Conservation (phyloP, 148 eudicot genomes). For the Cornus controversa region DNA sequence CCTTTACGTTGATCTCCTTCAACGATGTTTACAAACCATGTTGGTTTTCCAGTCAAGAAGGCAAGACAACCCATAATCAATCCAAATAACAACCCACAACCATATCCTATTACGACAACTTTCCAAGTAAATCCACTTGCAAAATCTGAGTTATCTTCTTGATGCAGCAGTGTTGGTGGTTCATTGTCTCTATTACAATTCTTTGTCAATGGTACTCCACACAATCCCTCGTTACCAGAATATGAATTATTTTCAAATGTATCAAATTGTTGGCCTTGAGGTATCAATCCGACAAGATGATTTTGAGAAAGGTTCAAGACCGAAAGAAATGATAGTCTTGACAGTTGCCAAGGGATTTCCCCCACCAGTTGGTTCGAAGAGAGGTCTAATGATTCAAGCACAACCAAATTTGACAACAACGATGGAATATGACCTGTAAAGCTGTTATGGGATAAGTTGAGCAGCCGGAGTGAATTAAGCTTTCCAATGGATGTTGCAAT, state of each 20-base stretch:
- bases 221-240: conserved; percentile 30
- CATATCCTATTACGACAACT: conserved; percentile 19
- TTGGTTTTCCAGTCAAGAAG: conserved; percentile 19
- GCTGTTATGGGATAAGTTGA: conserved; percentile 41
- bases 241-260: conserved; percentile 15
- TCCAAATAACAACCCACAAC: conserved; percentile 17
- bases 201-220: conserved; percentile 24
- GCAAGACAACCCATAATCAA: conserved; percentile 16
- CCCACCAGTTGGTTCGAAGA: conserved; percentile 24
- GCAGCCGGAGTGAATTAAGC: conserved; percentile 15
- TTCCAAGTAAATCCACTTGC: conserved; percentile 16
- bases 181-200: conserved; percentile 5
- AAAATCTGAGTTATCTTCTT: conserved; percentile 2
- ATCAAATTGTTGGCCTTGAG: conserved; percentile 16
- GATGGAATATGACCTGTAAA: conserved; percentile 27
- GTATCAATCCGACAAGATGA: conserved; percentile 21
- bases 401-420: conserved; percentile 17
- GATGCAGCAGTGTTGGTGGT: neutral
- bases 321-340: conserved; percentile 19
- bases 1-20: neutral
- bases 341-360: conserved; percentile 28
- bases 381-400: conserved; percentile 39
- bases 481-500: conserved; percentile 26
- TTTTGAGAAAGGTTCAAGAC: conserved; percentile 25
- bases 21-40: conserved; percentile 7